Evolutionary conservation across 2,329 filamentous ascomycete species (phyloP).

Genomic region (Blastomyces silverae): DNA sequence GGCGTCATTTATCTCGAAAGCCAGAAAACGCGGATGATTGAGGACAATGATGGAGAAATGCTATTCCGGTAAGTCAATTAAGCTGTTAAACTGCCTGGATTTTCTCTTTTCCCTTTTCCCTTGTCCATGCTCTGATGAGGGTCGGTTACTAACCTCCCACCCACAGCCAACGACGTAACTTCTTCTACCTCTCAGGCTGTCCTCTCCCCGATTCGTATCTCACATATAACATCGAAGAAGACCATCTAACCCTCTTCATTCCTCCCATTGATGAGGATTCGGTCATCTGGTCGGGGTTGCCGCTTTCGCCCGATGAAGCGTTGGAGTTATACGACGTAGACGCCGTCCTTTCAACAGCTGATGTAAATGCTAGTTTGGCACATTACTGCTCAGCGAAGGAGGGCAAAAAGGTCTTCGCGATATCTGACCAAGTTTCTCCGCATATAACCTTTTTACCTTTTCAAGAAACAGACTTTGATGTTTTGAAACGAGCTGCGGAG

Average conservation of each 20-base stretch:
- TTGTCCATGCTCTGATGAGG: not conserved
- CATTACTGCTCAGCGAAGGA: conserved; percentile 37
- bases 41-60: conserved; percentile 79
- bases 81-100: no score
- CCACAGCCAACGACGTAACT: conserved; percentile 74
- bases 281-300: conserved; percentile 90
- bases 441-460: conserved; percentile 65
- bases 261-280: conserved; percentile 78
- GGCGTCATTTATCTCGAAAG: conserved; percentile 86
- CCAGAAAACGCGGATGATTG: conserved; percentile 69
- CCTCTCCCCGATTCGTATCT: conserved; percentile 72
- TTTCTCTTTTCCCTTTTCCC: no score
- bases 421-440: conserved; percentile 68
- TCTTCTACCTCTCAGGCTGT: conserved; percentile 91
- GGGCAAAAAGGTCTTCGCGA: conserved; percentile 61
- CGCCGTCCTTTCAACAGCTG: conserved; percentile 61
- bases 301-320: conserved; percentile 69
- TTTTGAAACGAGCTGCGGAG: conserved; percentile 67
- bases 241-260: conserved; percentile 78
- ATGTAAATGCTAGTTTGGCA: conserved; percentile 67
- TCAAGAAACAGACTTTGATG: conserved; percentile 53
- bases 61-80: conserved; percentile 63
- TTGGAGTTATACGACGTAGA: conserved; percentile 74
- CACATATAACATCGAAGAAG: conserved; percentile 68
- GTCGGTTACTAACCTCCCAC: conserved; percentile 13